Base-by-base conservation (phyloP, 108 stramenopile species). In the Fragilaria crotonensis region DNA sequence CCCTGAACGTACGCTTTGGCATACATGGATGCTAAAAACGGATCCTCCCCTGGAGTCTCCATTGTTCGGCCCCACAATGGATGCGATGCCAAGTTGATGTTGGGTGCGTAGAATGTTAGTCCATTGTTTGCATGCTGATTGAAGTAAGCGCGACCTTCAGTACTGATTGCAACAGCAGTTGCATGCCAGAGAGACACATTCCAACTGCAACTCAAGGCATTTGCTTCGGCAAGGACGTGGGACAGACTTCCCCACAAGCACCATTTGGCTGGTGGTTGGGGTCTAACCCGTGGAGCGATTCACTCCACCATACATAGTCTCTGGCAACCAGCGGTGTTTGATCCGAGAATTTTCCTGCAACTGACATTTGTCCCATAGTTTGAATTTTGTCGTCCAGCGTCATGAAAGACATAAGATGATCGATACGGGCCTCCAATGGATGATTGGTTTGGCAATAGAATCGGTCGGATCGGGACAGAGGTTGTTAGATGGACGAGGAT, bases 261-360 rank as follows among this genome's bases (percentile, higher is more conserved):
- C 51, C 21, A 3, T 25, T 21, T 1, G 22, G 18, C 18, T 52
- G 51, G 14, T 41, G 36, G 14, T 11, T 7, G 14, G 36, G 36
- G 48, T 64, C 76, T 52, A 67, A 33, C n/a, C 78, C 83, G 41
- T 74, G 77, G 17, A 78, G 62, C 11, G 66, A 78, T 56, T 84
- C 78, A 46, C 66, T 75, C 77, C 83, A 84, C 77, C 83, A 79
- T 52, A 59, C 23, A 59, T 79, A 80, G 9, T 48, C 46, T 20
- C 72, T 72, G 23, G 74, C 59, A 18, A 49, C 31, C 17, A 83
- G 31, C 20, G 53, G 44, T 20, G 52, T 50, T 29, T 57, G 67
- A 22, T 44, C 56, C 26, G 67, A 33, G 4, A 72, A 63, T 9
- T 67, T 33, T 41, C 36, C 36, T 11, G 36, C 36, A 41, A 41